phyloP scores from a whole-genome alignment of 176 grass and related monocot genomes.

The Typha latifolia region DNA sequence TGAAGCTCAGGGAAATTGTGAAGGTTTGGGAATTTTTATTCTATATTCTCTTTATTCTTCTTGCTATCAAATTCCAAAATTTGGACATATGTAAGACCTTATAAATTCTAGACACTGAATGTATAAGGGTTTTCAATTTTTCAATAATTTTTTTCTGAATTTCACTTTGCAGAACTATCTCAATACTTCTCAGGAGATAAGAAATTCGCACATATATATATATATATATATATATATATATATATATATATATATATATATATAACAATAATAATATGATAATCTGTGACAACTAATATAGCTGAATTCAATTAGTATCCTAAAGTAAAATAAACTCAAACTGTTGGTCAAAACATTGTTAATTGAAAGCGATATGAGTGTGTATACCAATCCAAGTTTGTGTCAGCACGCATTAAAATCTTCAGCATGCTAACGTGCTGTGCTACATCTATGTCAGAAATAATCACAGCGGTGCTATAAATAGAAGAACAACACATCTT shows the following conservation, averaged over 20 bases:
- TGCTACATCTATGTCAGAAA: background rate
- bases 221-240: too few relatives aligned
- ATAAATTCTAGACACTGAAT: too few relatives aligned
- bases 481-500: background rate
- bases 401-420: background rate
- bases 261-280: background rate
- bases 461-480: background rate
- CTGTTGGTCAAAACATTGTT: background rate
- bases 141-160: background rate
- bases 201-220: background rate
- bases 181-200: background rate
- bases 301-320: background rate
- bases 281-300: background rate
- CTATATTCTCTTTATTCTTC: too few relatives aligned
- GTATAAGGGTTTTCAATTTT: too few relatives aligned
- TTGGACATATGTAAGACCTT: too few relatives aligned
- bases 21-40: background rate
- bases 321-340: background rate
- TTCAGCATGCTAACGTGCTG: background rate
- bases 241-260: too few relatives aligned
- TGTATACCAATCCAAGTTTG: background rate
- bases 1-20: background rate
- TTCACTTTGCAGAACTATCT: background rate
- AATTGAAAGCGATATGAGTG: background rate
- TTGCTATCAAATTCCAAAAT: too few relatives aligned